Conservation (phyloP, 2,329 filamentous ascomycete species). For the Aspergillus sergii region DNA sequence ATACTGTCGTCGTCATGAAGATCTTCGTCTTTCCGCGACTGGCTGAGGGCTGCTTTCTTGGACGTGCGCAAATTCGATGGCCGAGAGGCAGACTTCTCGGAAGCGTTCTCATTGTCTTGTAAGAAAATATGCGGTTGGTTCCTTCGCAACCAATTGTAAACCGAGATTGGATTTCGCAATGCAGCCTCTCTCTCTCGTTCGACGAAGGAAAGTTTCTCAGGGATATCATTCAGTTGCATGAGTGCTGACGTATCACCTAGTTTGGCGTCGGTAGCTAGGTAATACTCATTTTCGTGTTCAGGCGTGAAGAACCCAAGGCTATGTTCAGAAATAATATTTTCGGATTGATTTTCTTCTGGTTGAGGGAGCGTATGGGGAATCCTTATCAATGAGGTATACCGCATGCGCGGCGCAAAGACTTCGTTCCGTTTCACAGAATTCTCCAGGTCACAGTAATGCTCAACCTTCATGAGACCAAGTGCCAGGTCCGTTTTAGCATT, state of each 20-base stretch:
- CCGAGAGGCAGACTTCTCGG: slow-evolving; percentile 45
- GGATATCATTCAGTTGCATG: slow-evolving; percentile 51
- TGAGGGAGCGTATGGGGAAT: slow-evolving; percentile 32
- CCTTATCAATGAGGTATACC: slow-evolving; percentile 36
- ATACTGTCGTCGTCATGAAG: slow-evolving; percentile 48
- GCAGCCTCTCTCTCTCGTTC: slow-evolving; percentile 59
- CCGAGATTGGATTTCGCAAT: slow-evolving; percentile 80
- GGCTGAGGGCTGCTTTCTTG: slow-evolving; percentile 42
- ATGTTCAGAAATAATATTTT: slow-evolving; percentile 29
- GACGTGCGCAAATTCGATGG: slow-evolving; percentile 45
- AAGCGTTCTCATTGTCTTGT: slow-evolving; percentile 66
- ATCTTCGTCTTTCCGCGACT: slow-evolving; percentile 44
- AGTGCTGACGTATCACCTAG: slow-evolving; percentile 49
- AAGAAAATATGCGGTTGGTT: slow-evolving; percentile 83
- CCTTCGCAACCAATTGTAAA: slow-evolving; percentile 92
- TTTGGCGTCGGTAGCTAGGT: slow-evolving; percentile 45
- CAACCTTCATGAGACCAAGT: slow-evolving; percentile 37
- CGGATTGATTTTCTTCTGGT: slow-evolving; percentile 18
- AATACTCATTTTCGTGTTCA: slow-evolving; percentile 47
- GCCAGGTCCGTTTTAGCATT: slow-evolving; percentile 43
- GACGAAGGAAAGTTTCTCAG: slow-evolving; percentile 46
- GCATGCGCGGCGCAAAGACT: slow-evolving; percentile 40
- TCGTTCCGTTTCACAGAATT: slow-evolving; percentile 40
- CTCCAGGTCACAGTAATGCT: slow-evolving; percentile 43
- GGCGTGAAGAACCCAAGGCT: slow-evolving; percentile 48